Percentiles rank a stretch among this genome's conserved stretches.
Evolutionary conservation across 768 basidiomycete species (phyloP).

Genomic region (Mycena vitilis): DNA sequence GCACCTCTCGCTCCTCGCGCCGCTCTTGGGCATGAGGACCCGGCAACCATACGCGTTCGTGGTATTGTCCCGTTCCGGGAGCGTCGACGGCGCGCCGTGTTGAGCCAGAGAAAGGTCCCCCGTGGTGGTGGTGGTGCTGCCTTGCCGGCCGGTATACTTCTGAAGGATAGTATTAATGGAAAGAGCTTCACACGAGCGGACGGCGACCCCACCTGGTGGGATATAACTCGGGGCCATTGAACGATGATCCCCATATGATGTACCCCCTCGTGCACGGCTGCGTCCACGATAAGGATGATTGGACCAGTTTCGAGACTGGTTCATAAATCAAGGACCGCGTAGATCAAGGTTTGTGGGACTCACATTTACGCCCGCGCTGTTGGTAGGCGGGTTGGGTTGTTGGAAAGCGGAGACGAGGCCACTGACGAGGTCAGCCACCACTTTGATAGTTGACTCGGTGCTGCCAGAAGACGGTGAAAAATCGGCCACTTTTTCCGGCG

Average conservation of each 20-base stretch:
- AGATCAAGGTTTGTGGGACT: background rate
- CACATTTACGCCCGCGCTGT: background rate
- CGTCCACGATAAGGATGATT: slow-evolving; percentile 9
- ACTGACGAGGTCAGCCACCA: slow-evolving; percentile 14
- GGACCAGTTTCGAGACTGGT: background rate
- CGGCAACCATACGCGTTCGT: slow-evolving; percentile 11
- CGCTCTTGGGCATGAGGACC: slow-evolving; percentile 7
- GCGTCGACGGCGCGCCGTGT: background rate
- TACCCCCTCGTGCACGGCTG: slow-evolving; percentile 12
- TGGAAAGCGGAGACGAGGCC: slow-evolving; percentile 10
- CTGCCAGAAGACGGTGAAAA: background rate
- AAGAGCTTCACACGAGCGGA: background rate
- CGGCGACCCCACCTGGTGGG: background rate
- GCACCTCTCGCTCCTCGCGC: background rate
- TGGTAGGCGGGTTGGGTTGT: background rate
- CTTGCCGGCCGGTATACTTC: slow-evolving; percentile 5
- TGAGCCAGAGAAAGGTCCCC: background rate
- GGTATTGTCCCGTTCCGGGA: background rate
- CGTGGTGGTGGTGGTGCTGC: background rate
- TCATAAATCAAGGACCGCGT: too few species aligned
- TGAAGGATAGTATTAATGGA: slow-evolving; percentile 2
- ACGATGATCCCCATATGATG: slow-evolving; percentile 6
- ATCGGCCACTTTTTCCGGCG: background rate
- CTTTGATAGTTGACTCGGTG: background rate
- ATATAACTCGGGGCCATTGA: background rate